Percentiles rank a stretch among this genome's conserved stretches.
These are phyloP conservation scores for Cutaneotrichosporon sp. DNA, from an alignment of 1,284 basidiomycete species.

Conservation along the genomic window DNA sequence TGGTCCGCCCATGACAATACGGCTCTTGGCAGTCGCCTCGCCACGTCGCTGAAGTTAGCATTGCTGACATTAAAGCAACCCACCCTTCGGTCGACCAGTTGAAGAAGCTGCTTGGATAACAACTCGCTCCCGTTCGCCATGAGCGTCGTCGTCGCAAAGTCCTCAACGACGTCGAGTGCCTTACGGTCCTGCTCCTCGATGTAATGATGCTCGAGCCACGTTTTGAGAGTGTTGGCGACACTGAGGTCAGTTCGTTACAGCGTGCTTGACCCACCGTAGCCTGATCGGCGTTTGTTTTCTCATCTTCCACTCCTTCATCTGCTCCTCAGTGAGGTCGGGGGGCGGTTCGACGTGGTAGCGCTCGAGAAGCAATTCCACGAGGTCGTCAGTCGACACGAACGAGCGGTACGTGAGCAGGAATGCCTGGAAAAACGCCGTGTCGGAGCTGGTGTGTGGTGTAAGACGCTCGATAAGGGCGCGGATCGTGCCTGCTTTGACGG, in stretches of 20 bases:
- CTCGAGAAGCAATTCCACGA: constrained; percentile 80
- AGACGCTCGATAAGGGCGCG: constrained; percentile 81
- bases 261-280: constrained; percentile 63
- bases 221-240: constrained; percentile 77
- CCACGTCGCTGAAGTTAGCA: constrained; percentile 53
- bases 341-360: constrained; percentile 82
- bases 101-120: constrained; percentile 70
- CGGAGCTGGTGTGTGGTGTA: constrained; percentile 77
- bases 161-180: constrained; percentile 73
- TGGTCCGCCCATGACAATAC: constrained; percentile 5
- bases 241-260: constrained; percentile 51
- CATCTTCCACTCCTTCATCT: constrained; percentile 78
- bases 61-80: neutral
- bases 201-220: constrained; percentile 76
- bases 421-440: constrained; percentile 73
- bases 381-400: constrained; percentile 80
- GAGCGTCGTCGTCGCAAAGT: constrained; percentile 67
- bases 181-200: constrained; percentile 76
- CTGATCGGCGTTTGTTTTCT: constrained; percentile 87
- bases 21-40: constrained; percentile 17
- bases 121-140: constrained; percentile 57
- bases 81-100: constrained; percentile 66
- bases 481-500: constrained; percentile 83
- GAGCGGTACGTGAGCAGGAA: constrained; percentile 98
- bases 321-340: constrained; percentile 61